Evolutionary conservation across 768 basidiomycete genomes (phyloP).

Genomic region (Termitomyces sp.): DNA sequence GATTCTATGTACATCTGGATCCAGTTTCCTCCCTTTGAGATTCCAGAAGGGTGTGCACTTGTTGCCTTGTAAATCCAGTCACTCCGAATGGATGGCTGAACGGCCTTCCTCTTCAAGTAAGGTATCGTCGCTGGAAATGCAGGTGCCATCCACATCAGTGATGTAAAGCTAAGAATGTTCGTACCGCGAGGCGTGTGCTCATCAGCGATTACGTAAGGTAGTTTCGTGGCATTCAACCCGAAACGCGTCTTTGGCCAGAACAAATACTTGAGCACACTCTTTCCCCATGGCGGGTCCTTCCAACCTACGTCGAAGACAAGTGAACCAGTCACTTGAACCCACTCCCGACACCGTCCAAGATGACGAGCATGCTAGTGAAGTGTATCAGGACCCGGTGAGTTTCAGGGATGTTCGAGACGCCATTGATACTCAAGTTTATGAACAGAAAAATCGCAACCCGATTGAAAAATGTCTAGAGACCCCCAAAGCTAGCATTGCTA

Average conservation of each 20-base stretch:
- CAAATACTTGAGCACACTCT: conserved; percentile 2
- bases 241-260: conserved; percentile 3
- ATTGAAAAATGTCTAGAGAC: conserved; percentile 63
- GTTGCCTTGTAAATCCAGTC: background rate
- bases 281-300: conserved; percentile 17
- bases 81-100: background rate
- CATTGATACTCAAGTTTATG: conserved; percentile 4
- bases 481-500: conserved; percentile 51
- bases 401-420: background rate
- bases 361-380: conserved; percentile 46
- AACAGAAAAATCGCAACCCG: conserved; percentile 50
- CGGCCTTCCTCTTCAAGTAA: background rate
- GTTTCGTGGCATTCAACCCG: conserved; percentile 13
- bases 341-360: conserved; percentile 35
- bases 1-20: background rate
- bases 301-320: conserved; percentile 14
- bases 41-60: too few relatives aligned
- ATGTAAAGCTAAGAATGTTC: background rate
- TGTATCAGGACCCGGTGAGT: conserved; percentile 47
- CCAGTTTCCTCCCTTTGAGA: background rate
- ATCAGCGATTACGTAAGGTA: conserved; percentile 8
- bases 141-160: background rate
- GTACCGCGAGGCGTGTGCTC: background rate
- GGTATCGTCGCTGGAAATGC: background rate
- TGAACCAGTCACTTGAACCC: conserved; percentile 1